Evolutionary conservation across 768 basidiomycete species (phyloP).

Genomic region (Mycena vitilis): DNA sequence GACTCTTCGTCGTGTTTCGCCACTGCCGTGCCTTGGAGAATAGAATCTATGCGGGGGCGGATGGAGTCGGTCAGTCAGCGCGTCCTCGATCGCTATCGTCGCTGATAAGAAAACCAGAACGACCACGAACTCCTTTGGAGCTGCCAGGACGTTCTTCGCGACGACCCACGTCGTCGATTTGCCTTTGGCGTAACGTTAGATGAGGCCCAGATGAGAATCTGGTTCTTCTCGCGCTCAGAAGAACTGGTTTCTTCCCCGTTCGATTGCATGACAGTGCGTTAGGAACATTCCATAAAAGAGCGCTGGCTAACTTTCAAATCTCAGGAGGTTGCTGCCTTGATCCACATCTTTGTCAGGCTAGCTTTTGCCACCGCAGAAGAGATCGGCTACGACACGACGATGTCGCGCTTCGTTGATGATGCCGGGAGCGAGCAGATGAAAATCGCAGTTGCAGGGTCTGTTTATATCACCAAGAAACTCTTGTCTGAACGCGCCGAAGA

Average conservation of each 20-base stretch:
- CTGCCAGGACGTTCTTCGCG: not conserved
- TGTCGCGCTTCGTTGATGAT: constrained; percentile 9
- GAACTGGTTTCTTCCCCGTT: not conserved
- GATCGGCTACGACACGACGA: constrained; percentile 9
- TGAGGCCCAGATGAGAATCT: not conserved
- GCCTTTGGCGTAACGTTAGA: not conserved
- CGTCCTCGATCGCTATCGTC: not conserved
- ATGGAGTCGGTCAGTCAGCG: too few relatives aligned
- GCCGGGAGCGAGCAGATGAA: not conserved
- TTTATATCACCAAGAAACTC: constrained; percentile 5
- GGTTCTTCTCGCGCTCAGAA: constrained; percentile 5
- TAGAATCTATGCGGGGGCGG: too few relatives aligned
- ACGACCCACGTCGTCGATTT: not conserved
- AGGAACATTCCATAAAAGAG: too few relatives aligned
- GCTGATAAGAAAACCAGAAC: not conserved
- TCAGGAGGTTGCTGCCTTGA: not conserved
- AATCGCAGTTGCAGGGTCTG: not conserved
- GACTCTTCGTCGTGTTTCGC: too few relatives aligned
- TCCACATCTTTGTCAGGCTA: not conserved
- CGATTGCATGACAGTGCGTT: too few relatives aligned
- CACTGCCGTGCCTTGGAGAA: too few relatives aligned
- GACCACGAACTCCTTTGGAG: not conserved
- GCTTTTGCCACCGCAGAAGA: constrained; percentile 5
- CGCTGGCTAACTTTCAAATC: not conserved
- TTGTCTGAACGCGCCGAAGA: not conserved